Evolutionary conservation across 805 yeast genomes (phyloP).

Genomic region (Monosporozyma siamensis): DNA sequence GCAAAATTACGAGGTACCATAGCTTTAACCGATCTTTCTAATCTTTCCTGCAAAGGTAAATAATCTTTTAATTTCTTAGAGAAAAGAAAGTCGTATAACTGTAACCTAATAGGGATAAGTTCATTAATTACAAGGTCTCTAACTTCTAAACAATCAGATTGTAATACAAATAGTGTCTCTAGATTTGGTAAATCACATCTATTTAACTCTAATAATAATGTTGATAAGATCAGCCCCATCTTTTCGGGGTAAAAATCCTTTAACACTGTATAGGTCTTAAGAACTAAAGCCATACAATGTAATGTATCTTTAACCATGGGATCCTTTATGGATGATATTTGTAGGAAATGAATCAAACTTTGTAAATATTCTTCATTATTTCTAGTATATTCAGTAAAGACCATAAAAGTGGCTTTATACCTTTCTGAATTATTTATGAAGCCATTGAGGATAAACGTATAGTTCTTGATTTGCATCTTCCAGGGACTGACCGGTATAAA

Average conservation of each 20-base stretch:
- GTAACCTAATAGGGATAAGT: slow-evolving; percentile 9
- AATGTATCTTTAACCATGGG: slow-evolving; percentile 2
- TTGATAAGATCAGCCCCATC: slow-evolving; percentile 10
- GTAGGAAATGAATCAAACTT: slow-evolving; percentile 5
- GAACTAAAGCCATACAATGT: slow-evolving; percentile 2
- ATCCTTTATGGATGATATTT: slow-evolving; percentile 4
- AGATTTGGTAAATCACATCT: slow-evolving; percentile 11
- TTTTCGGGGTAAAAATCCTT: slow-evolving; percentile 6
- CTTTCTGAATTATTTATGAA: slow-evolving; percentile 7
- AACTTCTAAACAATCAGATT: slow-evolving; percentile 4
- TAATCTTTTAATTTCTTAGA: slow-evolving; percentile 8
- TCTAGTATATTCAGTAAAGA: slow-evolving; percentile 7
- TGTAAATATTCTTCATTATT: slow-evolving; percentile 4
- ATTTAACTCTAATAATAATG: slow-evolving; percentile 6
- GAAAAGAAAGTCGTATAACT: slow-evolving; percentile 8
- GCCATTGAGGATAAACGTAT: slow-evolving; percentile 8
- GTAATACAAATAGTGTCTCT: slow-evolving; percentile 11
- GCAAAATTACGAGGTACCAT: slow-evolving; percentile 3
- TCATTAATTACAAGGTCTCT: slow-evolving; percentile 9
- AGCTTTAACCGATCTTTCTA: slow-evolving; percentile 2
- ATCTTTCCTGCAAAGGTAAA: slow-evolving; percentile 3
- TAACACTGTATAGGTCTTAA: neutral
- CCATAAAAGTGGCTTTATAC: slow-evolving; percentile 5
- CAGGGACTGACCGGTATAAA: slow-evolving; percentile 8
- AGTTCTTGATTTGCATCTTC: slow-evolving; percentile 6